Conservation (phyloP, 495 filamentous ascomycete genomes). For the Hyaloscypha finlandica region DNA sequence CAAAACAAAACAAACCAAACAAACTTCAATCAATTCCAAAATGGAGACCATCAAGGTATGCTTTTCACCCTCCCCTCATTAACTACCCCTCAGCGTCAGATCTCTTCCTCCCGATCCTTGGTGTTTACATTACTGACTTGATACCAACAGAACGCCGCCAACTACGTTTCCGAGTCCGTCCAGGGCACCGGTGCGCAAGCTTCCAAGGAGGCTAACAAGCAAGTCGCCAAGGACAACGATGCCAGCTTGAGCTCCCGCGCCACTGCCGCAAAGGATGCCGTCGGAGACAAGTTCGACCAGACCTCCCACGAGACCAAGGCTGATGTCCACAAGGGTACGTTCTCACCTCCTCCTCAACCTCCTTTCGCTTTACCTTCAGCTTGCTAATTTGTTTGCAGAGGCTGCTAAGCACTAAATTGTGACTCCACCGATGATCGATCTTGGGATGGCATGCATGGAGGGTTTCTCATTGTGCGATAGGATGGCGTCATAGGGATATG, state of each 20-base stretch:
- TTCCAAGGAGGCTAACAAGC: slow-evolving; percentile 69
- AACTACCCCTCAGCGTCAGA: neutral
- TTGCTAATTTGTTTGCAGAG: slow-evolving; percentile 31
- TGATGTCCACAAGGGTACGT: slow-evolving; percentile 54
- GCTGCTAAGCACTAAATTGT: slow-evolving; percentile 52
- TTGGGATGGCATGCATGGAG: neutral
- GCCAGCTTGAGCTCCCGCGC: slow-evolving; percentile 50
- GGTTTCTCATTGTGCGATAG: neutral
- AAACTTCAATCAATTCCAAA: slow-evolving; percentile 38
- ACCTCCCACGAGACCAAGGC: slow-evolving; percentile 53
- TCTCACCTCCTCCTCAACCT: neutral
- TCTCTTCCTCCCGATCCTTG: neutral
- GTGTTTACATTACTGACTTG: slow-evolving; percentile 8
- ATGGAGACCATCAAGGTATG: slow-evolving; percentile 56
- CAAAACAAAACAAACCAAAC: slow-evolving; percentile 33
- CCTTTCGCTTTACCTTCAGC: neutral
- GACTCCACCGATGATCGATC: neutral
- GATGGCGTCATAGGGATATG: slow-evolving; percentile 3
- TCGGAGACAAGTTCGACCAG: slow-evolving; percentile 60
- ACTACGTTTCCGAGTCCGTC: slow-evolving; percentile 62
- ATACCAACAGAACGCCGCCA: slow-evolving; percentile 48
- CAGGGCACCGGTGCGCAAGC: slow-evolving; percentile 45
- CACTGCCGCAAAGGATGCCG: slow-evolving; percentile 55
- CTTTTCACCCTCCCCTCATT: neutral
- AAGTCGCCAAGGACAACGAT: slow-evolving; percentile 60